Evolutionary conservation across 1,284 basidiomycete genomes (phyloP).

Genomic region (Ganoderma lucidum): DNA sequence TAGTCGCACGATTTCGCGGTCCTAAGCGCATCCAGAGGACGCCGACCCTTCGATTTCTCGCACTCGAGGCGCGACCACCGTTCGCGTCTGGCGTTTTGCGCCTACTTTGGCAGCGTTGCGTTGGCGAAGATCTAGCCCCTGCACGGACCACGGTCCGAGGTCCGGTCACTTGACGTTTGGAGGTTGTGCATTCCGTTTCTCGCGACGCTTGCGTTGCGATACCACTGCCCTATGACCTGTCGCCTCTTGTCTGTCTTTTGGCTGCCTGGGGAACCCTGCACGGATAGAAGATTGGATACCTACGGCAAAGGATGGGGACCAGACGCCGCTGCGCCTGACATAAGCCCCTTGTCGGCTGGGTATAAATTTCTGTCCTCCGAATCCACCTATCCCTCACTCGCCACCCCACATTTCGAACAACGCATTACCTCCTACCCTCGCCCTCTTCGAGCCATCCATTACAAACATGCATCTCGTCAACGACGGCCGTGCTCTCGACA

Average conservation of each 20-base stretch:
- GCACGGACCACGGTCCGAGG: conserved; percentile 11
- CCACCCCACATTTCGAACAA: not conserved
- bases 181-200: conserved; percentile 3
- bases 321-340: conserved; percentile 16
- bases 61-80: conserved; percentile 1
- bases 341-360: conserved; percentile 9
- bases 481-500: conserved; percentile 54
- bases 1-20: not conserved
- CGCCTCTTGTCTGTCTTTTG: not conserved
- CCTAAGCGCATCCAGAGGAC: not conserved
- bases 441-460: not conserved
- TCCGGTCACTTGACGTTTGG: conserved; percentile 5
- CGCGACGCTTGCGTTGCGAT: conserved; percentile 5
- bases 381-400: not conserved
- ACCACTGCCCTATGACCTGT: conserved; percentile 17
- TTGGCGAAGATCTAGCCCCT: conserved; percentile 12
- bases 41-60: conserved; percentile 6
- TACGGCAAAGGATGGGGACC: conserved; percentile 4
- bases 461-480: conserved; percentile 25
- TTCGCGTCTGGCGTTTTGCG: not conserved
- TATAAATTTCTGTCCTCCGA: conserved; percentile 7
- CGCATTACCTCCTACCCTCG: not conserved
- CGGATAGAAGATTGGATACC: conserved; percentile 3
- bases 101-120: not conserved
- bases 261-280: not conserved